Conservation (phyloP, 2,329 filamentous ascomycete genomes). For the Penicillium janthinellum region DNA sequence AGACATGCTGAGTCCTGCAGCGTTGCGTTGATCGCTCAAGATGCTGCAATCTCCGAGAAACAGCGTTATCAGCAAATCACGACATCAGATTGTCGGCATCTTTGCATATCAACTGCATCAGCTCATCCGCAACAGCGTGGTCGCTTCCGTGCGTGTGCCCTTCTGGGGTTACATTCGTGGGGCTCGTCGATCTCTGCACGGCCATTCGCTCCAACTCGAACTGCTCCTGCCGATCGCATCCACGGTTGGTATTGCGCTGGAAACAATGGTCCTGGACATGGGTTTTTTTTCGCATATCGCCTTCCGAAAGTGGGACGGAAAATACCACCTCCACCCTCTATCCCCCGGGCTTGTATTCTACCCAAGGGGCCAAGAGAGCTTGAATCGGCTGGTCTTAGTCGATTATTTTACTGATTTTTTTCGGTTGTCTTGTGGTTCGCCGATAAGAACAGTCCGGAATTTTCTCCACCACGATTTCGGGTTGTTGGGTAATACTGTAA, state of each 20-base stretch:
- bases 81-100: neutral
- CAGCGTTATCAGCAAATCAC: too few species aligned
- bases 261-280: conserved; percentile 14
- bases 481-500: conserved; percentile 12
- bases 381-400: conserved; percentile 7
- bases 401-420: conserved; percentile 7
- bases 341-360: conserved; percentile 5
- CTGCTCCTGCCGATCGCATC: conserved; percentile 25
- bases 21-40: neutral
- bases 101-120: neutral
- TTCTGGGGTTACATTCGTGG: conserved; percentile 36
- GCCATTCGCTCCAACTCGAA: conserved; percentile 13
- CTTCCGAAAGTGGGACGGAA: conserved; percentile 4
- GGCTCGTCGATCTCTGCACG: neutral
- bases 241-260: conserved; percentile 19
- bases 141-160: conserved; percentile 13
- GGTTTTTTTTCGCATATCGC: conserved; percentile 5
- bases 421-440: conserved; percentile 12
- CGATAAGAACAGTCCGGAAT: conserved; percentile 64
- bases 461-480: conserved; percentile 22
- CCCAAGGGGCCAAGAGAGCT: conserved; percentile 6
- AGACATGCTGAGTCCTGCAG: neutral
- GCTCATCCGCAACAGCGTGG: neutral
- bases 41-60: too few species aligned
- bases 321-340: neutral